Evolutionary conservation across 2,329 filamentous ascomycete genomes (phyloP).

Genomic region (Delphinella strobiligena): DNA sequence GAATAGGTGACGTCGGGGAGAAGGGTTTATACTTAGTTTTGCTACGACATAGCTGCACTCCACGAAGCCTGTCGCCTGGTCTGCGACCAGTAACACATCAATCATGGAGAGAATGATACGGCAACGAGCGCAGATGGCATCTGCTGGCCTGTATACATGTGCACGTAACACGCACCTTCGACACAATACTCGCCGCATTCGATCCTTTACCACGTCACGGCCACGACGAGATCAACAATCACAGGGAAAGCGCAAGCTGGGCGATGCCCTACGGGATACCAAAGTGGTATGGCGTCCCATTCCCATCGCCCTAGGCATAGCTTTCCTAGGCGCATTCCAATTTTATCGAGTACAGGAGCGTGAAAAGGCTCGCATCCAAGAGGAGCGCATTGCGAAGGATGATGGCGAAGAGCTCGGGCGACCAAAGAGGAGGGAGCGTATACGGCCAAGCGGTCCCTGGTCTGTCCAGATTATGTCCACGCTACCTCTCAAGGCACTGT

Average conservation of each 20-base stretch:
- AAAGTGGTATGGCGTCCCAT: slow-evolving; percentile 83
- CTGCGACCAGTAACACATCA: background rate
- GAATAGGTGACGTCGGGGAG: too few relatives aligned
- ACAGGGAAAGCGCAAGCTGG: background rate
- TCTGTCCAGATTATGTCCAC: slow-evolving; percentile 82
- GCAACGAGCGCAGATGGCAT: background rate
- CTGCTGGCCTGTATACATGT: background rate
- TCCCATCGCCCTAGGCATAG: slow-evolving; percentile 73
- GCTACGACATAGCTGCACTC: too few relatives aligned
- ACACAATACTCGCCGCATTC: background rate
- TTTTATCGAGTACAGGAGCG: slow-evolving; percentile 61
- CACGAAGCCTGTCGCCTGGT: too few relatives aligned
- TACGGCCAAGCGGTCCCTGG: slow-evolving; percentile 76
- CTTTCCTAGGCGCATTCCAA: slow-evolving; percentile 70
- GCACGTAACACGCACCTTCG: background rate
- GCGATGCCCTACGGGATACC: slow-evolving; percentile 44
- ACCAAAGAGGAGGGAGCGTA: slow-evolving; percentile 45
- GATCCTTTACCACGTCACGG: background rate
- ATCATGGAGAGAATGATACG: background rate
- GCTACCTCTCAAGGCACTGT: slow-evolving; percentile 79
- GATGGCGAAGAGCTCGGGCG: slow-evolving; percentile 36
- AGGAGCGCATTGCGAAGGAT: slow-evolving; percentile 32
- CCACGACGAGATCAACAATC: background rate
- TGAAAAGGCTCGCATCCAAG: slow-evolving; percentile 34
- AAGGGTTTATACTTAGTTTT: too few relatives aligned